phyloP scores from a whole-genome alignment of 129 eudicot species.

The Smallanthus sonchifolius region DNA sequence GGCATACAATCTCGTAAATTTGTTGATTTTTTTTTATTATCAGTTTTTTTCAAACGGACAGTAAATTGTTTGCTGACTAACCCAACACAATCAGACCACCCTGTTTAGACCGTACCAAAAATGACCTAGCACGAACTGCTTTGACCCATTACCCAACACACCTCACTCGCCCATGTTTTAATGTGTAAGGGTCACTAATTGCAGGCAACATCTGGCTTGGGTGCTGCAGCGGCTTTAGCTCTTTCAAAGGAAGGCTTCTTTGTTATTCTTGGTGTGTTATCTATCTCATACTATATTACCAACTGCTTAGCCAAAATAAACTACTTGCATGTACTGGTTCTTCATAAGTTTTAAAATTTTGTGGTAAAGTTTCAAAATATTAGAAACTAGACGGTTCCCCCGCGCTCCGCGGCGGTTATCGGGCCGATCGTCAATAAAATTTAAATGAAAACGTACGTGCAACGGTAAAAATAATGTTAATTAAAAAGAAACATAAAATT shows the following conservation, averaged over 20 bases:
- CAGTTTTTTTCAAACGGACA: not conserved
- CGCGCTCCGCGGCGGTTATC: too few relatives aligned
- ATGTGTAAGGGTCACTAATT: slow-evolving; percentile 13
- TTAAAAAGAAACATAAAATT: too few relatives aligned
- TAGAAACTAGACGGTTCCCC: too few relatives aligned
- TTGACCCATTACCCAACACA: not conserved
- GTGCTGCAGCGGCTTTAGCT: slow-evolving; percentile 80
- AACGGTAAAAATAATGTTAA: too few relatives aligned
- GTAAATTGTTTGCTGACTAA: not conserved
- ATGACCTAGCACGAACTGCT: not conserved
- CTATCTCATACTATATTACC: slow-evolving; percentile 1
- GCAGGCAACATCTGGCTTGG: slow-evolving; percentile 93
- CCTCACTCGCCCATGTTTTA: not conserved
- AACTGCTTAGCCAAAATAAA: not conserved
- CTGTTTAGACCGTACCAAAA: not conserved
- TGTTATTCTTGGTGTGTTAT: slow-evolving; percentile 67
- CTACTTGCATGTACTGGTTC: not conserved
- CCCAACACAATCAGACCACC: not conserved
- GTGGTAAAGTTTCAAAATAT: not conserved
- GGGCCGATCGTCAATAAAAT: too few relatives aligned
- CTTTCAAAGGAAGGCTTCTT: slow-evolving; percentile 73
- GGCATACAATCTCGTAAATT: not conserved
- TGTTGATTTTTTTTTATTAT: not conserved
- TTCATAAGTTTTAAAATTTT: not conserved
- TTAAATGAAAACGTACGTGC: too few relatives aligned